Evolutionary conservation across 805 yeast species (phyloP), one percentile per base, ranked within the genome.

Genomic region (Pichia gijzeniarum): DNA sequence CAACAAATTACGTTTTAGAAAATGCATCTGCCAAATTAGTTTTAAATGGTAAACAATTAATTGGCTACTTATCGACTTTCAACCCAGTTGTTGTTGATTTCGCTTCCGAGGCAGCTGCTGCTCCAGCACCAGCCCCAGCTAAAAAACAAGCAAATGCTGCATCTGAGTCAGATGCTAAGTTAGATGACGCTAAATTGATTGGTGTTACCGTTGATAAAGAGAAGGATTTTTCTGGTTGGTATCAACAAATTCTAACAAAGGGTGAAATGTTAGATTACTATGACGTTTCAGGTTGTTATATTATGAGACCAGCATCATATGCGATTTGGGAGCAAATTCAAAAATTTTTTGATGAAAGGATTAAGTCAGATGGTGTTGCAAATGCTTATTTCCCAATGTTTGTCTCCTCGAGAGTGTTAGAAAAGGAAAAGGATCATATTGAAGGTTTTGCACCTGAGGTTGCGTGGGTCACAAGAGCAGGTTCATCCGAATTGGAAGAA

Each of bases 381-480:
- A 93, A 93, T 69, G 84, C 97, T 21, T 91, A 91, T 67, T 93
- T 93, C 85, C 99, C 99, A 53, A 87, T 93, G 97, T 93, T 93
- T 62, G 98, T 93, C 41, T 89, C 97, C 9, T 74, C 86, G 39
- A 79, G 81, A 57, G 99, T 95, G 19, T 74, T 93, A 59, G 98
- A 95, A 71, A 88, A 82, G 71, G 99, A 93, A 74, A 93, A 93
- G 70, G 99, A 93, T 63, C 99, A 93, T 65, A 80, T 93, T 57
- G 99, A 93, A 69, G 99, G 99, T 38, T 93, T 93, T 65, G 99
- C 99, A 39, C 99, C 99, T 21, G 99, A 93, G 70, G 99, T 93
- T 46, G 99, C 99, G 21, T 93, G 99, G 99, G 99, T 93, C 56
- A 93, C 99, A 46, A 80, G 74, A 60, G 99, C 99, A 44, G 99